Percentiles rank a stretch among this genome's conserved stretches.
These are phyloP conservation scores for Malassezia caprae DNA, from an alignment of 1,284 basidiomycete genomes.

Conservation along the genomic window DNA sequence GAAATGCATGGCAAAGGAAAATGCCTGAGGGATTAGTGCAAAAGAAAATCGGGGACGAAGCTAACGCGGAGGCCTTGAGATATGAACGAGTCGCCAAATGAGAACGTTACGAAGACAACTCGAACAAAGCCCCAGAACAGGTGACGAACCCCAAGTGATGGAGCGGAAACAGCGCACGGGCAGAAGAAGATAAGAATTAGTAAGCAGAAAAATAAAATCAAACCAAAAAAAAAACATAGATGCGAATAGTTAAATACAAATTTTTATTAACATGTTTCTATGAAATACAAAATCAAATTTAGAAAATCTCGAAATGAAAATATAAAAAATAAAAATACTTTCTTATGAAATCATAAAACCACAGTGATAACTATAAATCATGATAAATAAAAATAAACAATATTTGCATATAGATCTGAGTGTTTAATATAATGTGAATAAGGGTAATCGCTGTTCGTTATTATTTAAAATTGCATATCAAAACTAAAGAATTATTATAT, in stretches of 20 bases:
- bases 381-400: too few species aligned
- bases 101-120: too few species aligned
- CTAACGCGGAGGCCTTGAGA: neutral
- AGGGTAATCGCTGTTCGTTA: too few species aligned
- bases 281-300: too few species aligned
- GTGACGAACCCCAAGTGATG: neutral
- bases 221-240: neutral
- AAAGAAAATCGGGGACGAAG: neutral
- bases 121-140: neutral
- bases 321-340: neutral
- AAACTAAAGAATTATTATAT: too few species aligned
- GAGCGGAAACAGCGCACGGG: neutral
- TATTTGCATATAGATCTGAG: too few species aligned
- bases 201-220: neutral
- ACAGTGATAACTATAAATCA: too few species aligned
- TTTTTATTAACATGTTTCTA: too few species aligned
- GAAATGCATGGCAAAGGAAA: constrained; percentile 2
- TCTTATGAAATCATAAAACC: neutral
- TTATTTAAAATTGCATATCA: too few species aligned
- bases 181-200: neutral
- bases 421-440: too few species aligned
- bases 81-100: too few species aligned
- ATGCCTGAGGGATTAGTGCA: neutral
- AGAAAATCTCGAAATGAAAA: neutral
- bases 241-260: neutral